Percentiles rank a stretch among this genome's conserved stretches.
phyloP scores from a whole-genome alignment of 2,329 filamentous ascomycete species.

The Phaeosphaeria sp. region DNA sequence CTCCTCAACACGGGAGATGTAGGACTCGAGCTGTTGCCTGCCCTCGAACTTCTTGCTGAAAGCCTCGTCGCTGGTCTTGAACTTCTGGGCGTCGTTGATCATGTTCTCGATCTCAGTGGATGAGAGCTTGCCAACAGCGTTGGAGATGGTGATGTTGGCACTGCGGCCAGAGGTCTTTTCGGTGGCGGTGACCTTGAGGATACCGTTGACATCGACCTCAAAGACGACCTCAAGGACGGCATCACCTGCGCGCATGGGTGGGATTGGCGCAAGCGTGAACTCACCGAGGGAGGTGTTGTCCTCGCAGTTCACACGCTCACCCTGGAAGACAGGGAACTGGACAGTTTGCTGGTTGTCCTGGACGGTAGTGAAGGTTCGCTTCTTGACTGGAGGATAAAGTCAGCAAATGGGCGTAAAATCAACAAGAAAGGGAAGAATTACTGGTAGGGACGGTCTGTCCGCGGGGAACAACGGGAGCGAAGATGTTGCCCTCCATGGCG shows the following conservation, averaged over 20 bases:
- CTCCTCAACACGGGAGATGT: conserved; percentile 98
- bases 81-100: conserved; percentile 96
- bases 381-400: background rate
- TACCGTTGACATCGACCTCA: conserved; percentile 99
- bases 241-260: conserved; percentile 75
- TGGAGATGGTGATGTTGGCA: conserved; percentile 99
- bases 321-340: conserved; percentile 93
- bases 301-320: conserved; percentile 96
- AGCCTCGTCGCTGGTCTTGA: conserved; percentile 96
- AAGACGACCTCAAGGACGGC: conserved; percentile 97
- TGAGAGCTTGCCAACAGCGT: conserved; percentile 98
- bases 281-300: conserved; percentile 98
- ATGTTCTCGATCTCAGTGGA: conserved; percentile 95
- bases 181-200: conserved; percentile 98
- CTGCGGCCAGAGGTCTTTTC: conserved; percentile 98
- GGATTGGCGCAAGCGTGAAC: conserved; percentile 92
- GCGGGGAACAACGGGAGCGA: conserved; percentile 84
- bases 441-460: conserved; percentile 62
- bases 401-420: background rate
- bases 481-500: conserved; percentile 99
- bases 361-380: conserved; percentile 82
- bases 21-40: conserved; percentile 98
- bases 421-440: background rate
- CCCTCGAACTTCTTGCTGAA: conserved; percentile 99
- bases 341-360: conserved; percentile 70